Evolutionary conservation across 2,329 filamentous ascomycete species (phyloP).

Genomic region (Xylaria digitata): DNA sequence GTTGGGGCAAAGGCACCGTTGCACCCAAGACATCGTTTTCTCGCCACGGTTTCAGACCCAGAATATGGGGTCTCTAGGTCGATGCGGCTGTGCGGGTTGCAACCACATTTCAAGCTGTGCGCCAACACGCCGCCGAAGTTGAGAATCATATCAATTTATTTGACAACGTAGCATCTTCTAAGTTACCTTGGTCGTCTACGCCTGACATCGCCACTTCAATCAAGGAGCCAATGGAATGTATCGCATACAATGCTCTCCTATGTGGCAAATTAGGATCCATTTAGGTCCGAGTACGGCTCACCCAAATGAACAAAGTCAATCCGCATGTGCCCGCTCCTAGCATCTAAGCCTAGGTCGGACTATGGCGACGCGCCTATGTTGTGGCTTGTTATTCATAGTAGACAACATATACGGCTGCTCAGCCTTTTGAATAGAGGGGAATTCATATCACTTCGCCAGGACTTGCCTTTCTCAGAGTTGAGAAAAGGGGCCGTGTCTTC

Average conservation of each 20-base stretch:
- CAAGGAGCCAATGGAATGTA: not conserved
- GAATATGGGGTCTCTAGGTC: not conserved
- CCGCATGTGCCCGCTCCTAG: not conserved
- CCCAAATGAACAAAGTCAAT: not conserved
- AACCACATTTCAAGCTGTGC: not conserved
- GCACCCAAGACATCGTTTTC: constrained; percentile 7
- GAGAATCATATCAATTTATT: not conserved
- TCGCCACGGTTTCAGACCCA: constrained; percentile 24
- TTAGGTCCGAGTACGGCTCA: constrained; percentile 1
- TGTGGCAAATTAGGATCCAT: constrained; percentile 13
- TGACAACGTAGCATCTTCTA: constrained; percentile 11
- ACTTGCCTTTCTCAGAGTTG: constrained; percentile 7
- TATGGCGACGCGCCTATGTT: not conserved
- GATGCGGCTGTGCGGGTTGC: constrained; percentile 9
- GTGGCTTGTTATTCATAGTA: not conserved
- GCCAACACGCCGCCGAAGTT: constrained; percentile 8
- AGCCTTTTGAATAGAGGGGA: not conserved
- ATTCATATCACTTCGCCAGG: not conserved
- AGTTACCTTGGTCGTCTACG: constrained; percentile 8
- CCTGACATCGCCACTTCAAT: constrained; percentile 31
- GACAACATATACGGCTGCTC: not conserved
- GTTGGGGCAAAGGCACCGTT: constrained; percentile 27
- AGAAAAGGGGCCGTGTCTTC: constrained; percentile 20
- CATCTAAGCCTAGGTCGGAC: not conserved
- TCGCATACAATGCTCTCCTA: not conserved